Conservation (phyloP, 768 basidiomycete species). For the Leccinum sublutescens region DNA sequence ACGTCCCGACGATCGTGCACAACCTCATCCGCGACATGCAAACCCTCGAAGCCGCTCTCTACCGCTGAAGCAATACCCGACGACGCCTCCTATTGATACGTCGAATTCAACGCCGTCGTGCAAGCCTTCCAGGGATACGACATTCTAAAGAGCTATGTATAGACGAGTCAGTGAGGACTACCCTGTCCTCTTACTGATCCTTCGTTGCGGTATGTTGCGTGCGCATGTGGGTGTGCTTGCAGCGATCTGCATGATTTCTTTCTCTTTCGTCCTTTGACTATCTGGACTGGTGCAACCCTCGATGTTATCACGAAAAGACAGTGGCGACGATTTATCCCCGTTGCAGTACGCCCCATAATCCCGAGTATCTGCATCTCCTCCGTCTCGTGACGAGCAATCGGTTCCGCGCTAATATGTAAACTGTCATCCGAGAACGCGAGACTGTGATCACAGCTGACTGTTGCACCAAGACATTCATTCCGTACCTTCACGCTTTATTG, state of each 20-base stretch:
- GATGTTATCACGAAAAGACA: neutral
- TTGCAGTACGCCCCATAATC: neutral
- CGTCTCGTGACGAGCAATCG: neutral
- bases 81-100: slow-evolving; percentile 87
- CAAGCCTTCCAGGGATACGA: slow-evolving; percentile 69
- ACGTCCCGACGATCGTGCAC: no score
- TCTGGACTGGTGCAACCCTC: neutral
- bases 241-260: slow-evolving; percentile 37
- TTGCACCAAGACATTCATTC: no score
- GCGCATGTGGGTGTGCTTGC: neutral
- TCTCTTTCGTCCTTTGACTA: neutral
- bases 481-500: no score
- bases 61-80: slow-evolving; percentile 64
- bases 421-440: no score
- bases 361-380: neutral
- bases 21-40: no score
- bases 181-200: neutral
- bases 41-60: slow-evolving; percentile 52
- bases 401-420: neutral
- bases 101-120: slow-evolving; percentile 82
- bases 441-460: no score
- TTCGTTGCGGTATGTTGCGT: neutral
- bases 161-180: neutral
- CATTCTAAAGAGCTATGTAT: slow-evolving; percentile 72
- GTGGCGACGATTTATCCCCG: neutral